Conservation (phyloP, 495 filamentous ascomycete species). For the Penicillium soppii region DNA sequence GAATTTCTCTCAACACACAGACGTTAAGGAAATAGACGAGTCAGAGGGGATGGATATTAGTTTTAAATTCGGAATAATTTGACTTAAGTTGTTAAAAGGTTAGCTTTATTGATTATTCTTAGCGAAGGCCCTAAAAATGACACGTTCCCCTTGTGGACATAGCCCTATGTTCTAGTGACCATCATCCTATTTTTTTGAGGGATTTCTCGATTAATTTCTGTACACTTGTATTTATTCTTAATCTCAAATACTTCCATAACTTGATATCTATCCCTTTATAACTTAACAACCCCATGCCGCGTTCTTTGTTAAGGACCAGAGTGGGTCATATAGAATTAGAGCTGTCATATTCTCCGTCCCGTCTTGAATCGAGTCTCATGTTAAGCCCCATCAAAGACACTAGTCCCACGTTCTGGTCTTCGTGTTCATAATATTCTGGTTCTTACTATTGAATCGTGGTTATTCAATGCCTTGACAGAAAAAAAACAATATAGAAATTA, state of each 20-base stretch:
- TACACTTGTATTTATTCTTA: too few species aligned
- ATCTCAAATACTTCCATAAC: not conserved
- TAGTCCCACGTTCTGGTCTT: conserved; percentile 24
- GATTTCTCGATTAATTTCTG: too few species aligned
- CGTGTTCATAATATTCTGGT: not conserved
- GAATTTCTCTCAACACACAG: conserved; percentile 20
- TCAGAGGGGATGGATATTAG: conserved; percentile 9
- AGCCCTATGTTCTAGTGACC: conserved; percentile 2
- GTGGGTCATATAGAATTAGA: conserved; percentile 24
- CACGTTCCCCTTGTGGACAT: conserved; percentile 7
- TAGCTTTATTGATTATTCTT: conserved; percentile 3
- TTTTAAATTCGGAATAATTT: not conserved
- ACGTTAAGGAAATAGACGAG: conserved; percentile 21
- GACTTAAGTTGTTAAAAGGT: not conserved
- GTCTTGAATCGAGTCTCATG: conserved; percentile 11
- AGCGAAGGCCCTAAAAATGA: conserved; percentile 1
- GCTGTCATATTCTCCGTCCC: conserved; percentile 42
- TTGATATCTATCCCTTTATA: not conserved
- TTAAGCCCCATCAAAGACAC: conserved; percentile 13
- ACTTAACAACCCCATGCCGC: not conserved
- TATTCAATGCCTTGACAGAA: not conserved
- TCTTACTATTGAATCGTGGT: too few species aligned
- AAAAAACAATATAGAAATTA: not conserved
- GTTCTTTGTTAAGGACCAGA: not conserved
- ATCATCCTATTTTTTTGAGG: too few species aligned